Evolutionary conservation across 371 early-diverging fungal genomes (phyloP).

Genomic region (Mortierella sp.): DNA sequence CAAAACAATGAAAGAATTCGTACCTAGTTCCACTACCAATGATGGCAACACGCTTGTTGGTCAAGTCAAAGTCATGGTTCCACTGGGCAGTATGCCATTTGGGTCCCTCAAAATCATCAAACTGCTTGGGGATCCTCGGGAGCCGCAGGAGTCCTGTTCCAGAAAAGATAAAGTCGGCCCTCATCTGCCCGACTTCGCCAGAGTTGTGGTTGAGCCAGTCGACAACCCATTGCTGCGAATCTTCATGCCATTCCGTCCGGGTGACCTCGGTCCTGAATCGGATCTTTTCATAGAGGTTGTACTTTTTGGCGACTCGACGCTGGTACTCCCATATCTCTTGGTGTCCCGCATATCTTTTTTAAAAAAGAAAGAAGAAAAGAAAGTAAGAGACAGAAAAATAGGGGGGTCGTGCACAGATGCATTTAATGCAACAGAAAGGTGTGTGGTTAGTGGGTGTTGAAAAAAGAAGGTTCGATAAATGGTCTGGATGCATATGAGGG

Average conservation of each 20-base stretch:
- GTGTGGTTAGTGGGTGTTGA: too few species aligned
- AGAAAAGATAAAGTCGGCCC: slow-evolving; percentile 53
- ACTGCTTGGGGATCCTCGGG: slow-evolving; percentile 66
- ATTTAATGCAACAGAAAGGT: too few species aligned
- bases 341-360: slow-evolving; percentile 24
- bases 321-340: slow-evolving; percentile 68
- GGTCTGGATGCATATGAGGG: slow-evolving; percentile 57
- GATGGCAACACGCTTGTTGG: slow-evolving; percentile 65
- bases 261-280: slow-evolving; percentile 63
- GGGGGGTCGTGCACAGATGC: too few species aligned
- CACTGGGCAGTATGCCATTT: slow-evolving; percentile 66
- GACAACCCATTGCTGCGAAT: slow-evolving; percentile 63
- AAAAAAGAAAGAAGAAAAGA: too few species aligned
- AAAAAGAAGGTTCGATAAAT: too few species aligned
- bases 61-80: slow-evolving; percentile 62
- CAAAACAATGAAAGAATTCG: too few species aligned
- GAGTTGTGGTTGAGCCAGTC: slow-evolving; percentile 41
- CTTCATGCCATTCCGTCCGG: slow-evolving; percentile 60
- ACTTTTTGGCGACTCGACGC: slow-evolving; percentile 62
- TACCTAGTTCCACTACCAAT: slow-evolving; percentile 71
- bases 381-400: too few species aligned
- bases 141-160: slow-evolving; percentile 64
- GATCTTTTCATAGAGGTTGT: slow-evolving; percentile 62
- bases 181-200: slow-evolving; percentile 27
- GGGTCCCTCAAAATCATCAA: slow-evolving; percentile 61